Conservation (phyloP, 495 filamentous ascomycete genomes). For the Lophiostoma macrostomum region DNA sequence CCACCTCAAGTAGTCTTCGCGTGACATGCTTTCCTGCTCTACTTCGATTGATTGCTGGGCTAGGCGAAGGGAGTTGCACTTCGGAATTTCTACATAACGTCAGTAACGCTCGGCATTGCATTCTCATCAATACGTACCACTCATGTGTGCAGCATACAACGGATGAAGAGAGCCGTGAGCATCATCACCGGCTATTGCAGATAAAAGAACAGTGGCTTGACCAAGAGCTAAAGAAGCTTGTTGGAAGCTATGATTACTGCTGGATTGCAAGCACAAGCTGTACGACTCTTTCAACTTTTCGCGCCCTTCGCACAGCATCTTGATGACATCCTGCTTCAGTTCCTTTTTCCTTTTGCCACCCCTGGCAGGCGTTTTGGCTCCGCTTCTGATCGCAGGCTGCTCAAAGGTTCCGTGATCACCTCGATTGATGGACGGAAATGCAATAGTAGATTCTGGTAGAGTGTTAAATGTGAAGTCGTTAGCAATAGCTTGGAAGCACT, state of each 20-base stretch:
- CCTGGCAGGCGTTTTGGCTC: constrained; percentile 1
- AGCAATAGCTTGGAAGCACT: constrained; percentile 65
- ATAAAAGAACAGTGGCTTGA: constrained; percentile 63
- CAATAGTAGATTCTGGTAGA: constrained; percentile 86
- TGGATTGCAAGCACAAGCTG: constrained; percentile 48
- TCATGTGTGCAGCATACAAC: constrained; percentile 53
- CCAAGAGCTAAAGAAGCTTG: constrained; percentile 58
- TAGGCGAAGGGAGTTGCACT: constrained; percentile 57
- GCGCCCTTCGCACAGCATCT: constrained; percentile 59
- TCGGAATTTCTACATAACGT: constrained; percentile 53
- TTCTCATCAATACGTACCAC: constrained; percentile 40
- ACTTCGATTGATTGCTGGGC: constrained; percentile 54
- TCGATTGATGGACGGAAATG: constrained; percentile 62
- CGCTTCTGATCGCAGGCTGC: too few relatives aligned
- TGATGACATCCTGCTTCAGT: constrained; percentile 50
- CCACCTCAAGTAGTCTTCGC: constrained; percentile 46
- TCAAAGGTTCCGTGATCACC: constrained; percentile 20
- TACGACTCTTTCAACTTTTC: constrained; percentile 57
- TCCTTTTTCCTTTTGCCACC: constrained; percentile 33
- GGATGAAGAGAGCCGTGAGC: constrained; percentile 50
- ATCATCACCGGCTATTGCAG: constrained; percentile 52
- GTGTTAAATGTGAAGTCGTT: constrained; percentile 83
- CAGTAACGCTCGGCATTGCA: background rate
- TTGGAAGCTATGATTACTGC: constrained; percentile 48
- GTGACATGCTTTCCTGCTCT: constrained; percentile 39